Evolutionary conservation across 225 moss, liverwort and hornwort species (phyloP).

Genomic region (Polytrichum formosum): DNA sequence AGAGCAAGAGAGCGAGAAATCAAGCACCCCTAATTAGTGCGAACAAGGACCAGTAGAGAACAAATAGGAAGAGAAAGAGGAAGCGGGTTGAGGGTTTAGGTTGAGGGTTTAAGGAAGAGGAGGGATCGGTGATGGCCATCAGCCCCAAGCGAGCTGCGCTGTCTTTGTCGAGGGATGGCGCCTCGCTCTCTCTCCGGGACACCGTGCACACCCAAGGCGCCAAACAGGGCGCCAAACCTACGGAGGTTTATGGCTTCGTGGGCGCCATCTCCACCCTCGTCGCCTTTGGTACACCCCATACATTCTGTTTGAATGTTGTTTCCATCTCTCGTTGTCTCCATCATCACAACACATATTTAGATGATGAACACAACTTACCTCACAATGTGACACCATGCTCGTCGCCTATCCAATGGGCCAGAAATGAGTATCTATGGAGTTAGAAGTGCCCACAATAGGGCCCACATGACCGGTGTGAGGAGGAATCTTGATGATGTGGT

Average conservation of each 20-base stretch:
- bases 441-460: no score
- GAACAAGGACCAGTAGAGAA: no score
- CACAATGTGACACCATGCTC: no score
- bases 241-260: slow-evolving; percentile 95
- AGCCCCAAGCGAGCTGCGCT: slow-evolving; percentile 53
- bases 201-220: slow-evolving; percentile 39
- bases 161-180: slow-evolving; percentile 25
- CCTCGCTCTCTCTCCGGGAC: slow-evolving; percentile 31
- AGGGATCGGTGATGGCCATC: slow-evolving; percentile 2
- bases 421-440: no score
- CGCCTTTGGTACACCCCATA: slow-evolving; percentile 32
- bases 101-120: no score
- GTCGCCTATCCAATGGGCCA: neutral
- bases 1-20: no score
- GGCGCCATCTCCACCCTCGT: slow-evolving; percentile 86
- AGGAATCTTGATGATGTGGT: no score
- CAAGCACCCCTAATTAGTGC: no score
- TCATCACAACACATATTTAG: neutral
- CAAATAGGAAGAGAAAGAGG: no score
- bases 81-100: no score
- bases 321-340: neutral
- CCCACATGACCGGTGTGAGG: no score
- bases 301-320: neutral
- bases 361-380: no score
- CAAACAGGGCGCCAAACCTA: slow-evolving; percentile 80